A percentile compares a stretch with the other conserved stretches of the same genome.
These are phyloP conservation scores for Euryodendron excelsum DNA, from an alignment of 148 eudicot genomes.

Conservation along the genomic window DNA sequence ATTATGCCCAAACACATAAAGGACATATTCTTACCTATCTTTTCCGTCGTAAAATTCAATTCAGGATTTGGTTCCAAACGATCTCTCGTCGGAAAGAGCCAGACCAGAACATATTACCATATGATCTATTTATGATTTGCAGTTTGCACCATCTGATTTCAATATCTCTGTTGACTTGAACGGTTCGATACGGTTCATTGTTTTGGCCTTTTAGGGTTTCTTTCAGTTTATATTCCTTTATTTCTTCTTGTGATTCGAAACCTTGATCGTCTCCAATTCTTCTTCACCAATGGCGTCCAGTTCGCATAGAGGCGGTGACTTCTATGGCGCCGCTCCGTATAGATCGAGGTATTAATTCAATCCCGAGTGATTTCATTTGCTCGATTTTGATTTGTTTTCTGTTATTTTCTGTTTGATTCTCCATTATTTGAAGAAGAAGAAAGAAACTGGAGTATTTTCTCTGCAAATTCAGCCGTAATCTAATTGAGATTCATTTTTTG, in stretches of 20 bases:
- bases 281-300: constrained; percentile 33
- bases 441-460: neutral
- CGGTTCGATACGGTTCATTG: neutral
- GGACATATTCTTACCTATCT: too few species aligned
- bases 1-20: too few species aligned
- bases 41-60: too few species aligned
- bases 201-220: constrained; percentile 1
- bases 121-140: too few species aligned
- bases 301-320: constrained; percentile 27
- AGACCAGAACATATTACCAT: neutral
- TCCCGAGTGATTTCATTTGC: neutral
- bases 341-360: constrained; percentile 48
- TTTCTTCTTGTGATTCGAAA: neutral
- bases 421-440: neutral
- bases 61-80: too few species aligned
- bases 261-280: neutral
- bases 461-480: neutral
- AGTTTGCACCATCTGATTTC: too few species aligned
- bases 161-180: neutral
- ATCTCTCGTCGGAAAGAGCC: neutral
- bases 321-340: constrained; percentile 44
- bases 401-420: neutral
- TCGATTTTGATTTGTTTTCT: neutral
- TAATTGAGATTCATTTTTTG: neutral
- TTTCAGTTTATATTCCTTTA: neutral